Percentiles rank a stretch among this genome's conserved stretches.
Conservation (phyloP, 2,329 filamentous ascomycete species). For the Colletotrichum tamarilloi region DNA sequence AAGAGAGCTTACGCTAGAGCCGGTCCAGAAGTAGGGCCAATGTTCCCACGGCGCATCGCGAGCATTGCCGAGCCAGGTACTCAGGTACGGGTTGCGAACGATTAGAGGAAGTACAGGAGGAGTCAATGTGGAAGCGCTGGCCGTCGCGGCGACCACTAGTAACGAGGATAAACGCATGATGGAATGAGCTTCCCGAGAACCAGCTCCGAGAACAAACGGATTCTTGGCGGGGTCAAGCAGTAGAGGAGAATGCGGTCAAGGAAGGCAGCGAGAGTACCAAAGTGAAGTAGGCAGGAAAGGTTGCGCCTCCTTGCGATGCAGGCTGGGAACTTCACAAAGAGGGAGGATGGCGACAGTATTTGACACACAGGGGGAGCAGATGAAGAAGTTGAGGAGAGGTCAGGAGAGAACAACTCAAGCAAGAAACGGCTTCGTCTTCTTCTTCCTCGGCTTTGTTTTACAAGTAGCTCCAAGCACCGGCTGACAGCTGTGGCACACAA, state of each 20-base stretch:
- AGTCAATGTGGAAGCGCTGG: slow-evolving; percentile 62
- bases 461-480: slow-evolving; percentile 5
- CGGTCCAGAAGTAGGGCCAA: slow-evolving; percentile 90
- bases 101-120: slow-evolving; percentile 68
- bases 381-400: neutral
- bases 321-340: neutral
- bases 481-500: neutral
- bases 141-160: slow-evolving; percentile 47
- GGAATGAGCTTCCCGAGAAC: neutral
- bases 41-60: slow-evolving; percentile 80
- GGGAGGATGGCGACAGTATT: neutral
- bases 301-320: neutral
- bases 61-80: slow-evolving; percentile 72
- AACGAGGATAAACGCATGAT: slow-evolving; percentile 44
- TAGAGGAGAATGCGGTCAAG: neutral
- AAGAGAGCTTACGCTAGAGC: slow-evolving; percentile 62
- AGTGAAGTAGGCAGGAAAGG: neutral
- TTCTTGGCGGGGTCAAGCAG: neutral
- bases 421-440: neutral
- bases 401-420: neutral
- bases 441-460: slow-evolving; percentile 5
- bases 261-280: neutral
- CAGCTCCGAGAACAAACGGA: slow-evolving; percentile 3
- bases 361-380: neutral
- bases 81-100: slow-evolving; percentile 70